Evolutionary conservation across 176 grass and related monocot genomes (phyloP).

Genomic region (Juncus inflexus): DNA sequence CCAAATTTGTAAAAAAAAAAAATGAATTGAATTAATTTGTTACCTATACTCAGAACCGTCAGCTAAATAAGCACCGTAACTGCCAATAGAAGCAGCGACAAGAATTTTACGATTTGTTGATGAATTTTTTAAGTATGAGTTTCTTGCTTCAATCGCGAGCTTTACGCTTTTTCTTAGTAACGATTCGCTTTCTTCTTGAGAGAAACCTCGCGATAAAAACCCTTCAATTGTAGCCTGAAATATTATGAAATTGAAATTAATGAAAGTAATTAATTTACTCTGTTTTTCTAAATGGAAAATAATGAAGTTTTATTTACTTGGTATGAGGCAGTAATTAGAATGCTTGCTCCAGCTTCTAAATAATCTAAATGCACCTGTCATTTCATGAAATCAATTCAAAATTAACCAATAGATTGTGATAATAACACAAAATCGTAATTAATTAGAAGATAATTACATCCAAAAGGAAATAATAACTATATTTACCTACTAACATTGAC

Average conservation of each 20-base stretch:
- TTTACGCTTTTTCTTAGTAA: slow-evolving; percentile 47
- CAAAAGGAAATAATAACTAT: too few species aligned
- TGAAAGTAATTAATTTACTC: not conserved
- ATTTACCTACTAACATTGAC: too few species aligned
- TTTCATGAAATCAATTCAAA: not conserved
- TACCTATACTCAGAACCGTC: slow-evolving; percentile 57
- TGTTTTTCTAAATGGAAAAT: not conserved
- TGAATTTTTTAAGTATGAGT: slow-evolving; percentile 34
- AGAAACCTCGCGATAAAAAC: slow-evolving; percentile 46
- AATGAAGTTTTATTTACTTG: slow-evolving; percentile 16
- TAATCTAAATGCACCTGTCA: slow-evolving; percentile 45
- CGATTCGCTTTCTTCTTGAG: slow-evolving; percentile 45
- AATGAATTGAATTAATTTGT: not conserved
- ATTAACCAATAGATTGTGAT: not conserved
- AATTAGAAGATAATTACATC: too few species aligned
- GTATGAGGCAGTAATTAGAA: slow-evolving; percentile 37
- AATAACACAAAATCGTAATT: too few species aligned
- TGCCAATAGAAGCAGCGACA: slow-evolving; percentile 45
- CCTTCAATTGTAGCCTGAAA: slow-evolving; percentile 46
- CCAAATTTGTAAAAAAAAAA: not conserved
- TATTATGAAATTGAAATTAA: not conserved
- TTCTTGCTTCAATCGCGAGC: slow-evolving; percentile 38
- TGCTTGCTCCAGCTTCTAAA: slow-evolving; percentile 50
- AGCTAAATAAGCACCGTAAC: slow-evolving; percentile 54
- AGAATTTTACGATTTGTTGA: slow-evolving; percentile 29